Evolutionary conservation across 306 rosid genomes (phyloP), one percentile per base, ranked within the genome.

Genomic region (Lagenaria siceraria): DNA sequence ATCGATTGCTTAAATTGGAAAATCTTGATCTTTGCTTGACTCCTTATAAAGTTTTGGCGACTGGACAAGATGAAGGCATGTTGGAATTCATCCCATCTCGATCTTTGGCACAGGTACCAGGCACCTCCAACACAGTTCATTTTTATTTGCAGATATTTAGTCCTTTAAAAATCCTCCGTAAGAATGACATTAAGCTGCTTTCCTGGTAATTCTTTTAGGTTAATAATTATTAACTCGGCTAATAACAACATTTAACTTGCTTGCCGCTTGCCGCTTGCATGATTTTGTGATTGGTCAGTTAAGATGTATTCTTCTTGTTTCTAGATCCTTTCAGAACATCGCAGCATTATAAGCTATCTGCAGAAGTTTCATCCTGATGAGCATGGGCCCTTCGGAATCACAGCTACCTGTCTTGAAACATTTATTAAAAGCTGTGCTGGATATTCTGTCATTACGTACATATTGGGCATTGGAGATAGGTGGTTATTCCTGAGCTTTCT

Each of bases 31-130:
- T 95, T 46, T 89, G 89, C 82, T 86, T 95, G 71, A 95, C 99
- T 66, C 99, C 99, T 7, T 95, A 92, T 81, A 89, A 86, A 84
- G 99, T 95, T 81, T 89, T 95, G 51, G 99, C 99, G 42, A 95
- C 97, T 61, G 99, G 97, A 76, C 99, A 95, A 87, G 99, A 95
- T 82, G 99, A 95, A 88, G 97, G 99, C 89, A 92, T 95, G 97
- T 19, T 92, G 85, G 97, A 95, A 81, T 90, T 90, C 70, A 90
- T 95, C 80, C 99, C 99, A 74, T 95, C 99, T 43, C 93, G 86
- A 66, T 88, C 99, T 40, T 84, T 92, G 80, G 99, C 99, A 1
- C 93, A 78, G 96, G 97, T 95, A 82, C 62, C 19, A 43, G 25
- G 21, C 40, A 42, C 42, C 69, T 54, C 15, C 77, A 40, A 36